phyloP scores from a whole-genome alignment of 768 basidiomycete species.

The Russula foetens region DNA sequence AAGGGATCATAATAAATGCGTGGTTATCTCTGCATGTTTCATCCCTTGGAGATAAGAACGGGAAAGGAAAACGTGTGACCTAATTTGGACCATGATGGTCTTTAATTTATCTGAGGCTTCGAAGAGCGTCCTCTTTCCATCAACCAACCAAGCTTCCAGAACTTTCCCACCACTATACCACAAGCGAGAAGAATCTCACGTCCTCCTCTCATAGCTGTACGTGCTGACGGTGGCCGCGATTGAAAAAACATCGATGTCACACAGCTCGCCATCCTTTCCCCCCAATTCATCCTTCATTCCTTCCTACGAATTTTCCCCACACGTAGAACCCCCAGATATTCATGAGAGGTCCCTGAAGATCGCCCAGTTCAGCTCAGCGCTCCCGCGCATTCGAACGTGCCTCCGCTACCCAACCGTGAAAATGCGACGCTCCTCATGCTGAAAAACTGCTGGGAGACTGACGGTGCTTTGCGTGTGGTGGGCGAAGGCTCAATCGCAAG shows the following conservation, averaged over 20 bases:
- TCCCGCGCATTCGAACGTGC: neutral
- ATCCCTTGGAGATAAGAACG: too few relatives aligned
- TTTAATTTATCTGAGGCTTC: too few relatives aligned
- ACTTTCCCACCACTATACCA: too few relatives aligned
- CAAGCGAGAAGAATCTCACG: too few relatives aligned
- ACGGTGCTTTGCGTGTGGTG: conserved; percentile 64
- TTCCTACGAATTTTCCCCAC: neutral
- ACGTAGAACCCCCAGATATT: neutral
- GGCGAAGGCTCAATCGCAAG: conserved; percentile 77
- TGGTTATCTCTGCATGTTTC: too few relatives aligned
- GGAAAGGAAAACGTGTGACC: too few relatives aligned
- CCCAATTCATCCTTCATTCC: neutral
- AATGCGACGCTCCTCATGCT: conserved; percentile 40
- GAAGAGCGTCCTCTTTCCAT: too few relatives aligned
- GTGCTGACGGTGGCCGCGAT: neutral
- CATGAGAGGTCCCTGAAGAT: neutral
- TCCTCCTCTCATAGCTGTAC: neutral
- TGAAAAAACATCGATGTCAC: neutral
- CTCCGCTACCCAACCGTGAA: conserved; percentile 1
- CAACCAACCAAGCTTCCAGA: too few relatives aligned
- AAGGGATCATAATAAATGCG: neutral
- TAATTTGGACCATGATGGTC: too few relatives aligned
- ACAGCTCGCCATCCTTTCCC: neutral
- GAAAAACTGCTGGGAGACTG: conserved; percentile 45
- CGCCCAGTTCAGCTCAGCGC: neutral